These are phyloP conservation scores for Ochetophila trinervis DNA, from an alignment of 306 rosid genomes.

Conservation along the genomic window DNA sequence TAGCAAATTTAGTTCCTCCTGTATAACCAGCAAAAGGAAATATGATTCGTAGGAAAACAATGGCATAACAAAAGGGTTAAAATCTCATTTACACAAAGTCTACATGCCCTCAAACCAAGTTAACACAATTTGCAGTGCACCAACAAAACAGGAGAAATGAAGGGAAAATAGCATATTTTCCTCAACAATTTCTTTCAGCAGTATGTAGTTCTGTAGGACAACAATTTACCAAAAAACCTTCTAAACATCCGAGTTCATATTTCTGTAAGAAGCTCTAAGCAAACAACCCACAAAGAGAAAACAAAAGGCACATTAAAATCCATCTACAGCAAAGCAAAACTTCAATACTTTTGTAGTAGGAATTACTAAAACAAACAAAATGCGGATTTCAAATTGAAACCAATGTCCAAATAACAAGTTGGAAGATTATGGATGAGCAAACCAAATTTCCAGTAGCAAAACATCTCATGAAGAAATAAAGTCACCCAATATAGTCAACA, in stretches of 20 bases:
- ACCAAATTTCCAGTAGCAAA: background rate
- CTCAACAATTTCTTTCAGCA: background rate
- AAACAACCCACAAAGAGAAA: too few relatives aligned
- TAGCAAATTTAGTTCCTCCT: slow-evolving; percentile 92
- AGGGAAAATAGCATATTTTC: background rate
- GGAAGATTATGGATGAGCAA: background rate
- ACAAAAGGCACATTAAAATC: too few relatives aligned
- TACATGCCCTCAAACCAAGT: background rate
- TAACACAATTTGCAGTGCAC: too few relatives aligned
- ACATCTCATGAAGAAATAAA: background rate
- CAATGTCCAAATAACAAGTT: background rate
- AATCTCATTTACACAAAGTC: background rate
- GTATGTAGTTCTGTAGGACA: background rate
- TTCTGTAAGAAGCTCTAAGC: too few relatives aligned
- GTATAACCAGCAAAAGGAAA: slow-evolving; percentile 30
- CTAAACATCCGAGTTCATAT: too few relatives aligned
- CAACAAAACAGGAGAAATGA: too few relatives aligned
- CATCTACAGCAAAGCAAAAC: too few relatives aligned
- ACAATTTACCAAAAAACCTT: too few relatives aligned
- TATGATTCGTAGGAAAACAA: slow-evolving; percentile 8
- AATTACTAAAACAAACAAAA: too few relatives aligned
- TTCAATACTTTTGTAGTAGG: too few relatives aligned
- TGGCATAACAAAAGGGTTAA: slow-evolving; percentile 1
- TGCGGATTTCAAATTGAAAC: background rate
- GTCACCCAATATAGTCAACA: background rate